Evolutionary conservation across 2,329 filamentous ascomycete genomes (phyloP).

Genomic region (Aspergillus pseudoglaucus): DNA sequence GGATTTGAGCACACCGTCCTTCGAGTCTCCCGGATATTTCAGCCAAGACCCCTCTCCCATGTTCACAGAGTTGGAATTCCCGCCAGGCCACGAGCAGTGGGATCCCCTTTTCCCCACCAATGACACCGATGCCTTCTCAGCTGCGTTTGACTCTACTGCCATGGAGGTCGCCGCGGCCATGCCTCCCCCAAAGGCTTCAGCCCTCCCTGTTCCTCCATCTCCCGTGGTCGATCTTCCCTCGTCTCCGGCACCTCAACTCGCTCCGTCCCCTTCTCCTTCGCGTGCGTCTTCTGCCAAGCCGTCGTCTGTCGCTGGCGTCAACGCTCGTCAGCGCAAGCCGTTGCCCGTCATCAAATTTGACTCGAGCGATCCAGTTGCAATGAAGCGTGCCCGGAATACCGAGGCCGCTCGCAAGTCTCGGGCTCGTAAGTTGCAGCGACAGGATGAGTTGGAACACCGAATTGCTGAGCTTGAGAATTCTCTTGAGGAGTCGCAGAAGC

Average conservation of each 20-base stretch:
- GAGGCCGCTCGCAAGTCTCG: constrained; percentile 90
- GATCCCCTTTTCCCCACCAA: constrained; percentile 51
- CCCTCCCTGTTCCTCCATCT: constrained; percentile 13
- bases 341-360: constrained; percentile 74
- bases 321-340: constrained; percentile 69
- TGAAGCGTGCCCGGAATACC: constrained; percentile 92
- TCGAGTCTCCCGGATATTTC: constrained; percentile 66
- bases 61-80: constrained; percentile 56
- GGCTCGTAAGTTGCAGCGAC: constrained; percentile 71
- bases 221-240: constrained; percentile 25
- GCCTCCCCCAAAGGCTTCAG: constrained; percentile 11
- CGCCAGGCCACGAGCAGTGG: constrained; percentile 55
- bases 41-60: constrained; percentile 72
- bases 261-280: constrained; percentile 34
- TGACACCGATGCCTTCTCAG: constrained; percentile 18
- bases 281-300: constrained; percentile 50
- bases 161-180: constrained; percentile 26
- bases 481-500: constrained; percentile 26
- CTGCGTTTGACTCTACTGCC: constrained; percentile 24
- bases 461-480: constrained; percentile 61
- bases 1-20: constrained; percentile 73
- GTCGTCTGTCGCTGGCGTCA: constrained; percentile 64
- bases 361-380: constrained; percentile 64
- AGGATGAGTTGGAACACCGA: constrained; percentile 66
- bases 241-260: constrained; percentile 35